Evolutionary conservation across 345 rosid species (phyloP).

Genomic region (Gossypium arboreum): DNA sequence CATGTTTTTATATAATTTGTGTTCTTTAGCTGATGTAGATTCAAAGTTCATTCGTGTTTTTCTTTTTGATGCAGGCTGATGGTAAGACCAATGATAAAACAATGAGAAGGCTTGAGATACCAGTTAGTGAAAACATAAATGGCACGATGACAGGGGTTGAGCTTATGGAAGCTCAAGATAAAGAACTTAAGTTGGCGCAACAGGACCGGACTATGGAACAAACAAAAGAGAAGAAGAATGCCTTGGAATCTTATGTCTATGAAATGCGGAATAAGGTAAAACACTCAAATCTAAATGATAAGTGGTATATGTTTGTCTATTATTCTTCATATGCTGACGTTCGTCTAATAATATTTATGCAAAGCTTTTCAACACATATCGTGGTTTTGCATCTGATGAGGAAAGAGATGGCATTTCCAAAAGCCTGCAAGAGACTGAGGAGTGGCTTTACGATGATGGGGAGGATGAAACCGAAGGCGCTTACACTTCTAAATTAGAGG

Average conservation of each 20-base stretch:
- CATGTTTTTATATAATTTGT: not conserved
- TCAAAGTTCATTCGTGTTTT: not conserved
- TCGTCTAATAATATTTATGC: not conserved
- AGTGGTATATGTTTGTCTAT: not conserved
- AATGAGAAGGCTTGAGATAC: slow-evolving; percentile 49
- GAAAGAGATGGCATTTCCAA: slow-evolving; percentile 52
- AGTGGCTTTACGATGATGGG: slow-evolving; percentile 80
- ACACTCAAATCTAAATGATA: not conserved
- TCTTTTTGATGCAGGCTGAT: slow-evolving; percentile 34
- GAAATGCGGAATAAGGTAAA: slow-evolving; percentile 78
- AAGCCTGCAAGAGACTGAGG: slow-evolving; percentile 69
- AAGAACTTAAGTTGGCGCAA: slow-evolving; percentile 50
- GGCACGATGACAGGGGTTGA: slow-evolving; percentile 60
- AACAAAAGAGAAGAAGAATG: slow-evolving; percentile 67
- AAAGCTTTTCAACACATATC: slow-evolving; percentile 59
- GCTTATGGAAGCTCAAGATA: slow-evolving; percentile 47
- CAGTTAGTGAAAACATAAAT: slow-evolving; percentile 41
- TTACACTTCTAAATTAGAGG: slow-evolving; percentile 49
- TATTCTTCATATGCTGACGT: not conserved
- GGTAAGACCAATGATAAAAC: slow-evolving; percentile 30
- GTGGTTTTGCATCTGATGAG: slow-evolving; percentile 47
- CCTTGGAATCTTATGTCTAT: slow-evolving; percentile 73
- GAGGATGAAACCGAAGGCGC: slow-evolving; percentile 65
- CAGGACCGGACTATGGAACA: slow-evolving; percentile 67
- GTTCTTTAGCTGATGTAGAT: not conserved